These are phyloP conservation scores for Noccaea bulbosa DNA, from an alignment of 345 rosid genomes.

Conservation along the genomic window DNA sequence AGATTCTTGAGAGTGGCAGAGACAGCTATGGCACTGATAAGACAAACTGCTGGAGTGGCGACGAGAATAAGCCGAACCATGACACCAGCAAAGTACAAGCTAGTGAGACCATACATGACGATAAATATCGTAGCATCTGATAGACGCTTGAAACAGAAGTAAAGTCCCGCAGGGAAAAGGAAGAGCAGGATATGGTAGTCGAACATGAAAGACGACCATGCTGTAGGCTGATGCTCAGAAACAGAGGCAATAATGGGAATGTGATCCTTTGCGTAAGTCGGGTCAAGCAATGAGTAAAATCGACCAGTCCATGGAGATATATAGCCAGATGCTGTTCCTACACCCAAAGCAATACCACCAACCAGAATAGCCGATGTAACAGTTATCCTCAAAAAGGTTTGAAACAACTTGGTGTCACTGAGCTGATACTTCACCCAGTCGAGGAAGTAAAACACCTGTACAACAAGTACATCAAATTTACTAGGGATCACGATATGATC, in stretches of 20 bases:
- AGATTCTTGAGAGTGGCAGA: slow-evolving; percentile 91
- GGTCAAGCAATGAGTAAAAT: slow-evolving; percentile 93
- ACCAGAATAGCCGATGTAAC: slow-evolving; percentile 74
- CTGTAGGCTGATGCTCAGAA: slow-evolving; percentile 99
- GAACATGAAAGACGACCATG: slow-evolving; percentile 99
- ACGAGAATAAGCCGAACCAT: slow-evolving; percentile 98
- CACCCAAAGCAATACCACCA: slow-evolving; percentile 78
- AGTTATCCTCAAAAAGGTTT: slow-evolving; percentile 83
- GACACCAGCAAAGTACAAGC: slow-evolving; percentile 99
- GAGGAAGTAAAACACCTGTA: slow-evolving; percentile 91
- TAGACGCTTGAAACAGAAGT: slow-evolving; percentile 96
- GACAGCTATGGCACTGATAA: slow-evolving; percentile 96
- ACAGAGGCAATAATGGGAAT: slow-evolving; percentile 99
- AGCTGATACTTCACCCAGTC: slow-evolving; percentile 92
- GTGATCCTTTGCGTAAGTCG: slow-evolving; percentile 97
- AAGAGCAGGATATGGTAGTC: slow-evolving; percentile 95
- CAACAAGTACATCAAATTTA: slow-evolving; percentile 30
- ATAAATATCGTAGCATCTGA: slow-evolving; percentile 96
- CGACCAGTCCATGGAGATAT: slow-evolving; percentile 99
- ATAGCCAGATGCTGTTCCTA: slow-evolving; percentile 94
- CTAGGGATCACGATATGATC: neutral
- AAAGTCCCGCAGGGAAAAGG: slow-evolving; percentile 99
- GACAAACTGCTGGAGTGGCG: slow-evolving; percentile 96
- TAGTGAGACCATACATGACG: slow-evolving; percentile 98
- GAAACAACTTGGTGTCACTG: slow-evolving; percentile 79